These are phyloP conservation scores for Tuber calosporum DNA, from an alignment of 495 filamentous ascomycete species.

Conservation along the genomic window DNA sequence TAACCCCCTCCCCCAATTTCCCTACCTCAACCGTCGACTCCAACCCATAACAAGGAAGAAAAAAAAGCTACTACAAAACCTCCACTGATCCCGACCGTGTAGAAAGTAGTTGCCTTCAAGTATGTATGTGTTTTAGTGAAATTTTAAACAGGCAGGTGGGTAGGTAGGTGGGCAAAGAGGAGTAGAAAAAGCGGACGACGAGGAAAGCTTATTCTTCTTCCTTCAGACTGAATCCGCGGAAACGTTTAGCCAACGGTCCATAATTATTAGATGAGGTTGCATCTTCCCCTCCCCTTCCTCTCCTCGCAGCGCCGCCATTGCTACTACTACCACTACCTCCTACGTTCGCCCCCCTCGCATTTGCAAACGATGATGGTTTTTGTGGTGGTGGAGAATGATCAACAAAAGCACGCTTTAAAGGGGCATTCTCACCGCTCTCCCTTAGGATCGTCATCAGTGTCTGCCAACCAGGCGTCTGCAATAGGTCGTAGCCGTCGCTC, in stretches of 20 bases:
- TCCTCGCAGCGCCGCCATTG: conserved; percentile 47
- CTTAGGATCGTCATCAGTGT: conserved; percentile 86
- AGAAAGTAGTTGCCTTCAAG: neutral
- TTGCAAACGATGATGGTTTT: conserved; percentile 24
- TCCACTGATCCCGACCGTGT: neutral
- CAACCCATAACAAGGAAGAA: neutral
- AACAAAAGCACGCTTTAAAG: conserved; percentile 56
- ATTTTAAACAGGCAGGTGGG: neutral
- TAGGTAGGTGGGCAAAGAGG: neutral
- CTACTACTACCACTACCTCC: conserved; percentile 18
- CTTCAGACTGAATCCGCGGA: conserved; percentile 94
- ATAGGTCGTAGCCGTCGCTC: conserved; percentile 67
- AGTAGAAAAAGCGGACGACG: neutral
- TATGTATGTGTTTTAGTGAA: neutral
- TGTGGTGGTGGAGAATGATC: conserved; percentile 16
- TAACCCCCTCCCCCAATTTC: neutral
- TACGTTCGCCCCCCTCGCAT: conserved; percentile 38
- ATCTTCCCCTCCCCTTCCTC: conserved; percentile 46
- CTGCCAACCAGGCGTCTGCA: conserved; percentile 81
- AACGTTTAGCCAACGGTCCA: conserved; percentile 87
- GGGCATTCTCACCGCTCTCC: conserved; percentile 92
- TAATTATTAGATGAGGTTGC: conserved; percentile 19
- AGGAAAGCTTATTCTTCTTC: conserved; percentile 33
- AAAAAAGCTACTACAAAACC: neutral
- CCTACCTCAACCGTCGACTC: neutral